Percentiles rank a stretch among this genome's conserved stretches.
These are phyloP conservation scores for Colletotrichum tamarilloi DNA, from an alignment of 2,329 filamentous ascomycete species.

Conservation along the genomic window DNA sequence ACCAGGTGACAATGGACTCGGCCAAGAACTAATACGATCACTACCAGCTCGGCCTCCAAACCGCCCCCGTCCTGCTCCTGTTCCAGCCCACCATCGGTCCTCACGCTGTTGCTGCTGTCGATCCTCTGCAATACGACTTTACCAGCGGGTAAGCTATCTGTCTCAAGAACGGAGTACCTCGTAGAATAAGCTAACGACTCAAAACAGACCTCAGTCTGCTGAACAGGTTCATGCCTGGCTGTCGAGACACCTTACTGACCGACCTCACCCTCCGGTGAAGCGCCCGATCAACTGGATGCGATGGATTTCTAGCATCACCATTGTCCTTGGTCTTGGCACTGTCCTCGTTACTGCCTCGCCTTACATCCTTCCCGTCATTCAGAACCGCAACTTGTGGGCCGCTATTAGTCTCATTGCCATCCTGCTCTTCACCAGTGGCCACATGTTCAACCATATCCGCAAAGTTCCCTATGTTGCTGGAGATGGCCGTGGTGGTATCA, in stretches of 20 bases:
- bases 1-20: not conserved
- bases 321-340: constrained; percentile 77
- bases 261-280: constrained; percentile 80
- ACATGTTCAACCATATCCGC: constrained; percentile 99
- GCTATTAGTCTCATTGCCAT: constrained; percentile 89
- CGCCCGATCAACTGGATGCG: constrained; percentile 90
- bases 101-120: constrained; percentile 75
- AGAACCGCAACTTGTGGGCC: constrained; percentile 95
- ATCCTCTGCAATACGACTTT: constrained; percentile 88
- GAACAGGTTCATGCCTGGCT: constrained; percentile 86
- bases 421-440: constrained; percentile 92
- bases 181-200: constrained; percentile 19
- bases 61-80: constrained; percentile 87
- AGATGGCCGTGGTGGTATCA: constrained; percentile 86
- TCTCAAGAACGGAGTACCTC: not conserved
- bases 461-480: constrained; percentile 92
- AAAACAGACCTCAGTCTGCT: constrained; percentile 73
- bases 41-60: constrained; percentile 86
- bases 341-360: constrained; percentile 78
- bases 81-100: constrained; percentile 89
- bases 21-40: constrained; percentile 16
- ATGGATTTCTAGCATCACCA: constrained; percentile 74
- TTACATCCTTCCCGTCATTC: constrained; percentile 83
- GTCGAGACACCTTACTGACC: constrained; percentile 78
- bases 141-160: constrained; percentile 71